These are phyloP conservation scores for Lomentospora prolificans DNA, from an alignment of 2,329 filamentous ascomycete species.

Conservation along the genomic window DNA sequence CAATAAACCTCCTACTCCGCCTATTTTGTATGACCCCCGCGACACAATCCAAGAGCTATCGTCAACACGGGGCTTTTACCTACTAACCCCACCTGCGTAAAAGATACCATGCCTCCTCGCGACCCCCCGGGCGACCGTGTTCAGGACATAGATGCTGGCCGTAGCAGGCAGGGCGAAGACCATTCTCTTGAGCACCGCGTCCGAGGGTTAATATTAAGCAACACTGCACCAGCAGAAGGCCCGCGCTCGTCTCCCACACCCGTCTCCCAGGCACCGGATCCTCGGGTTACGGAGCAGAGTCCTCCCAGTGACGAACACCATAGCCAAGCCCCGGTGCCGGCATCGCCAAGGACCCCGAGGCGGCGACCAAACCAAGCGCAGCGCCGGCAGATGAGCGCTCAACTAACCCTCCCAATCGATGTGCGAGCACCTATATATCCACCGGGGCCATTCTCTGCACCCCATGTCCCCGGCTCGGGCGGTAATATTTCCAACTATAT, in stretches of 20 bases:
- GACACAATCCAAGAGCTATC: too few relatives aligned
- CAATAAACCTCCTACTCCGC: too few relatives aligned
- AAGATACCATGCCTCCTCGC: too few relatives aligned
- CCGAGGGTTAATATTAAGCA: background rate
- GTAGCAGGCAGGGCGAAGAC: background rate
- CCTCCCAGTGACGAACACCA: background rate
- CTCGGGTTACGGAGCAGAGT: background rate
- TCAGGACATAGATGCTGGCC: too few relatives aligned
- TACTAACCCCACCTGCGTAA: too few relatives aligned
- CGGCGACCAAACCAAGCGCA: slow-evolving; percentile 55
- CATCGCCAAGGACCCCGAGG: slow-evolving; percentile 22
- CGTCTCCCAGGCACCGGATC: too few relatives aligned
- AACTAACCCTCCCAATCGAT: slow-evolving; percentile 47
- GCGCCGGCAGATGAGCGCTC: slow-evolving; percentile 51
- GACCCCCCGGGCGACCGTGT: too few relatives aligned
- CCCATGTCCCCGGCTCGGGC: background rate
- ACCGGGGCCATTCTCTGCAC: background rate
- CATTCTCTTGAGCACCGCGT: background rate
- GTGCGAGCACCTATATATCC: slow-evolving; percentile 21
- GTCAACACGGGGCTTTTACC: too few relatives aligned
- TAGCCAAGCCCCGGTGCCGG: background rate
- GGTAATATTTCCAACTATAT: background rate
- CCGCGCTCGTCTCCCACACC: too few relatives aligned
- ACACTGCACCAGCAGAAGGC: too few relatives aligned
- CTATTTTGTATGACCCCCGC: too few relatives aligned